Base-by-base conservation (phyloP, 768 basidiomycete species). In the Galerina sulciceps region DNA sequence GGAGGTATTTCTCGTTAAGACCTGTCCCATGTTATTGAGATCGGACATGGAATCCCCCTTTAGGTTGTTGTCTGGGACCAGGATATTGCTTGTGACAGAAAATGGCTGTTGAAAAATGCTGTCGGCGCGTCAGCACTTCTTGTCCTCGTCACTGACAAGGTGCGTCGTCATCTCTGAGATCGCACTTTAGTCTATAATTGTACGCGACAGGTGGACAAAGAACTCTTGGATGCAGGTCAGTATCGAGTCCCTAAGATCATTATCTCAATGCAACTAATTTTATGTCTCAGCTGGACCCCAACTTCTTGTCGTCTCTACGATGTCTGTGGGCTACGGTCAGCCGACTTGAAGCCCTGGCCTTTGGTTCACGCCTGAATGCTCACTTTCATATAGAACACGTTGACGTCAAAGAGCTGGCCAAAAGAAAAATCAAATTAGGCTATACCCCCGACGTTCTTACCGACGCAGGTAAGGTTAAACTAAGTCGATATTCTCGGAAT, bases 401-500 rank as follows among this genome's bases (percentile, higher is more conserved):
- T 38, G 85, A 91, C 60, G 75, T 91, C 0, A 70, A 76, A 18
- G 85, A 83, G 31, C 72, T 89, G 6, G 80, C 85, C 10, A 75
- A 81, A 63, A 82, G 87, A 14, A 79, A 81, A 1, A 81, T 99
- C 57, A 82, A 81, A 45, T 71, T 98, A 6, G 97, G 97, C 6
- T 93, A 94, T 72, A 99, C 96, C 0, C 97, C 96, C 0, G 94
- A 96, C 55, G 90, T 98, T 5, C 81, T 99, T 14, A 96, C 91
- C 4, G 93, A 94, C 67, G 94, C 96, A 63, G 94, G 94, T 87
- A 66, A 52, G 74, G 62, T 4, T 26, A 17, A 31, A 4, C 5
- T 31, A 4, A 31, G 1, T 20, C 23, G 18, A 10, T 0, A 18
- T 23, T 45, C 5, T 13, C 4, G 23, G 17, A 37, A 10, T 10